Base-by-base conservation (phyloP, 352 stramenopile species). In the Stephanocyclus meneghinianus region DNA sequence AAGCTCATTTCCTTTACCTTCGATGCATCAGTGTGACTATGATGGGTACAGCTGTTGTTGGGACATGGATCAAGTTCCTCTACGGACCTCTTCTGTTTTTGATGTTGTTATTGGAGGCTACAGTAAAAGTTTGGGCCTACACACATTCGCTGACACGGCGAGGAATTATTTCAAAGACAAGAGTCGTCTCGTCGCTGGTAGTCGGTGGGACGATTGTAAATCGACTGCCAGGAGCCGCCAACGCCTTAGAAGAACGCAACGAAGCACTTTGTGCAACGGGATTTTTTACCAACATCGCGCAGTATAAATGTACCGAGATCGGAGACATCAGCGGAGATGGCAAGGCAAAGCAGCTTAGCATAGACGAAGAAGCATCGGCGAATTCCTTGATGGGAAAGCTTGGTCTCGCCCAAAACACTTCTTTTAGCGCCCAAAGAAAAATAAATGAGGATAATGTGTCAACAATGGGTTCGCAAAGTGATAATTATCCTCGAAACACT, bases 251-350 rank as follows among this genome's bases (percentile, higher is more conserved):
- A 71, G 30, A 71, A n/a, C 72, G 67, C 56, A 90, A 91, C 37
- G 87, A 91, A 69, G 76, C 56, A 8, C 72, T 91, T 40, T 91
- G 87, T 71, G 73, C 73, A 26, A 91, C 87, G 0, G 87, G 87
- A 60, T 90, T 91, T 51, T 91, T 91, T 71, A 90, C 85, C 4
- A 90, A 91, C 65, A 80, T 90, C 45, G 51, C 40, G 10, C 57
- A 80, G 35, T 90, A 86, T 65, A 85, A 87, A 73, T 92, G 87
- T 56, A 92, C 87, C 0, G 84, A 88, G 47, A 85, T 92, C 66
- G 87, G 87, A n/a, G 83, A 92, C 48, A 92, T 92, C 62, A 57
- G 50, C 7, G 84, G 90, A 65, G 87, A 92, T 47, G 87, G 87
- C 45, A 55, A 71, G 63, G 63, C 76, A 0, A 83, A 81, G 63